phyloP scores from a whole-genome alignment of 1,284 basidiomycete genomes.

The Phlebopus sp. region DNA sequence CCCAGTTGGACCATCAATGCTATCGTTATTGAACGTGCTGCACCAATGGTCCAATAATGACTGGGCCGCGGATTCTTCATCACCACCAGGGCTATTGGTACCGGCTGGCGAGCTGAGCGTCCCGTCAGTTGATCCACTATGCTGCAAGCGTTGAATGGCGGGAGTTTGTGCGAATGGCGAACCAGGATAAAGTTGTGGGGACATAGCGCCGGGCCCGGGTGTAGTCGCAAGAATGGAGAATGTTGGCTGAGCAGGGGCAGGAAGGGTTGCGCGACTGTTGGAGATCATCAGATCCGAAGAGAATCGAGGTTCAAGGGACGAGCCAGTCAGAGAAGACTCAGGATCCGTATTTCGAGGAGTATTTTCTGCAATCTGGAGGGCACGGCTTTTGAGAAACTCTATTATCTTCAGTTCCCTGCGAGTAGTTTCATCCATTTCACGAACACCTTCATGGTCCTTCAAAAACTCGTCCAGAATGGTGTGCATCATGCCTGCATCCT shows the following conservation, averaged over 20 bases:
- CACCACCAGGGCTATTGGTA: constrained; percentile 64
- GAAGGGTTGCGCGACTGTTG: constrained; percentile 21
- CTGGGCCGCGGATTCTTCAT: constrained; percentile 75
- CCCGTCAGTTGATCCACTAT: constrained; percentile 39
- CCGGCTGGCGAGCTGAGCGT: constrained; percentile 50
- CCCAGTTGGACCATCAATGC: constrained; percentile 51
- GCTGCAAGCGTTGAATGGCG: constrained; percentile 61
- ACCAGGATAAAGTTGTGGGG: constrained; percentile 28
- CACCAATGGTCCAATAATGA: constrained; percentile 78
- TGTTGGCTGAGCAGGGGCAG: constrained; percentile 29
- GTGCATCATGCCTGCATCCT: constrained; percentile 67
- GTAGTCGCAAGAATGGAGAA: constrained; percentile 36
- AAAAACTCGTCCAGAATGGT: constrained; percentile 76
- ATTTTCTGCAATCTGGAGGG: constrained; percentile 49
- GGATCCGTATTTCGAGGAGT: constrained; percentile 17
- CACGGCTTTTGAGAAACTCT: constrained; percentile 70
- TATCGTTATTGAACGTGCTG: constrained; percentile 65
- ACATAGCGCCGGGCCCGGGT: constrained; percentile 16
- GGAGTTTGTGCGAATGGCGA: constrained; percentile 47
- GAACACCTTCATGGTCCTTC: constrained; percentile 63
- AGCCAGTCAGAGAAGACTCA: constrained; percentile 15
- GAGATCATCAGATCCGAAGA: constrained; percentile 49
- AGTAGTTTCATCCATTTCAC: constrained; percentile 78
- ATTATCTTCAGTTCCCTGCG: constrained; percentile 77
- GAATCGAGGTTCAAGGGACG: constrained; percentile 38